Evolutionary conservation across 164 flowering plant genomes (phyloP), one percentile per base, ranked within the genome.

Genomic region (Vitis rotundifolia): DNA sequence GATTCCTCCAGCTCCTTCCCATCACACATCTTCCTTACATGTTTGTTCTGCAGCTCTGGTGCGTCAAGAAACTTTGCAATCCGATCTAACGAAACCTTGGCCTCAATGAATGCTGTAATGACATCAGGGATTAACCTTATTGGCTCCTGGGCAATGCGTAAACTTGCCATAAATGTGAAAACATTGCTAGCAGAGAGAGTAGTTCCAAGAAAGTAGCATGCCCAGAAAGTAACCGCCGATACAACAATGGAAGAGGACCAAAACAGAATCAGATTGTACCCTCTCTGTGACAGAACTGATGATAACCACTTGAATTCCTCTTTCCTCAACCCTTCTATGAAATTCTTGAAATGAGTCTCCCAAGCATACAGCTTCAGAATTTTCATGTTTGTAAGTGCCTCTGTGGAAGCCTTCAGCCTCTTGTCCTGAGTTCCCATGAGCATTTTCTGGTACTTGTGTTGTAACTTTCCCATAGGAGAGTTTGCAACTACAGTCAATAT

Each of bases 1-100:
- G 83, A 55, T 2, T 76, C 57, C 16, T 78, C 53, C 2, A 54
- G 19, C 11, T 65, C 74, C 67, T 66, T 49, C 9, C 2, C 53
- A 8, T 58, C 49, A 29, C 58, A 10, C 19, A 64, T 64, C 28
- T 58, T 75, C 67, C 75, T 70, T 50, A 59, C 51, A 29, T 72
- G 60, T 56, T 65, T 76, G 52, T 18, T 78, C 64, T 76, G 74
- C 81, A 90, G 66, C 77, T 88, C 92, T 16, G 88, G 92, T 18
- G 86, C 88, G 61, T 83, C 86, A 19, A 88, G 87, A 73, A 87
- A 90, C 55, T 74, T 74, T 14, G 68, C 75, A 19, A 90, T 85
- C 48, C 90, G 74, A 58, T 69, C 59, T 3, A 84, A 79, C 6
- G 91, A 75, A 67, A 91, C 93, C 68, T 83, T 86, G 61, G 90